Conservation (phyloP, 1,284 basidiomycete genomes). For the Naganishia sp. region DNA sequence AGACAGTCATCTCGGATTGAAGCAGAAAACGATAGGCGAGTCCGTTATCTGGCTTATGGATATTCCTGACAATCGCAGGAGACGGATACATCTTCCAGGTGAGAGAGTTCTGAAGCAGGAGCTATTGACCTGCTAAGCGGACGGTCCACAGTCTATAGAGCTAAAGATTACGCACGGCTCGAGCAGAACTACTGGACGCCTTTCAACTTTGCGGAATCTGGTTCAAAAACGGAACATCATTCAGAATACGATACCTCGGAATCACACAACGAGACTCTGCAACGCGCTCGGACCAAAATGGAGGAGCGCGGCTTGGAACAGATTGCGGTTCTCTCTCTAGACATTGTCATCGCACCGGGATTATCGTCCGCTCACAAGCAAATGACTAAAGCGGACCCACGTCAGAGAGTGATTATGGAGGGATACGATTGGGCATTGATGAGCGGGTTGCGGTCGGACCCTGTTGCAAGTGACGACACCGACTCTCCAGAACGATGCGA, state of each 20-base stretch:
- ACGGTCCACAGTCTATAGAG: conserved; percentile 13
- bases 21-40: conserved; percentile 6
- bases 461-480: background rate
- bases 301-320: conserved; percentile 12
- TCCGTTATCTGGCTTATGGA: conserved; percentile 29
- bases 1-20: conserved; percentile 8
- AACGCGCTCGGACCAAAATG: background rate
- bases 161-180: conserved; percentile 21
- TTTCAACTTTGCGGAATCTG: conserved; percentile 10
- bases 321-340: conserved; percentile 12
- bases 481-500: background rate
- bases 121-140: background rate
- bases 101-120: background rate
- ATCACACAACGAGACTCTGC: conserved; percentile 7
- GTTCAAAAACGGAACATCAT: background rate
- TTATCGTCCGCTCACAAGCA: conserved; percentile 21
- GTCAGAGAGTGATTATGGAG: conserved; percentile 24
- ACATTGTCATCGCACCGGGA: conserved; percentile 20
- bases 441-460: conserved; percentile 23
- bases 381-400: conserved; percentile 11
- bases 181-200: conserved; percentile 31
- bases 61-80: conserved; percentile 12
- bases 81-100: conserved; percentile 24
- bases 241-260: background rate
- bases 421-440: conserved; percentile 27